Percentiles rank a stretch among this genome's conserved stretches.
Evolutionary conservation across 192 early-diverging fungal genomes (phyloP).

Genomic region (Umbelopsis isabellina): DNA sequence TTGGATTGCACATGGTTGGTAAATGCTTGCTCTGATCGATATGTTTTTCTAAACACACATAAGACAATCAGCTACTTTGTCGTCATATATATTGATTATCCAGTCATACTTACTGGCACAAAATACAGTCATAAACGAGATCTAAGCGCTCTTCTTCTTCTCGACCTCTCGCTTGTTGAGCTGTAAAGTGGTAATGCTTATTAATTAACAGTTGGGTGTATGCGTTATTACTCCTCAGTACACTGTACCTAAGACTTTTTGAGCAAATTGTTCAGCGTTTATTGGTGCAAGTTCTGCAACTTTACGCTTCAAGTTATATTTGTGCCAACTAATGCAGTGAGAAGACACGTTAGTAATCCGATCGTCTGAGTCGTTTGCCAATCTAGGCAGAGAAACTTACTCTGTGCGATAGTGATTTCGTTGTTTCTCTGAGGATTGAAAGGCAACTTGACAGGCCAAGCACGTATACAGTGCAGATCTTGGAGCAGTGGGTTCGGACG

Average conservation of each 20-base stretch:
- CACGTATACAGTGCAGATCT: slow-evolving; percentile 78
- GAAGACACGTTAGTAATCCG: not conserved
- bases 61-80: not conserved
- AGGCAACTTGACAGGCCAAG: slow-evolving; percentile 92
- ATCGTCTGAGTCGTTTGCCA: not conserved
- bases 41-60: slow-evolving; percentile 27
- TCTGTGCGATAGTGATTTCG: slow-evolving; percentile 93
- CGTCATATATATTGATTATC: not conserved
- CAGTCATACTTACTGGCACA: slow-evolving; percentile 49
- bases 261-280: slow-evolving; percentile 81
- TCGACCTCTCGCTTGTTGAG: slow-evolving; percentile 63
- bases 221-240: not conserved
- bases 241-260: slow-evolving; percentile 59
- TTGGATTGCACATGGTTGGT: slow-evolving; percentile 88
- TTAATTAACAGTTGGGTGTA: not conserved
- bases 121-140: slow-evolving; percentile 49
- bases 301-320: slow-evolving; percentile 98
- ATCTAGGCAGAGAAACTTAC: slow-evolving; percentile 22
- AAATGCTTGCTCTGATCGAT: slow-evolving; percentile 79
- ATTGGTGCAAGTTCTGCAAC: slow-evolving; percentile 90
- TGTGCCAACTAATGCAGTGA: slow-evolving; percentile 74
- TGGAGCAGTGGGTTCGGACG: slow-evolving; percentile 25
- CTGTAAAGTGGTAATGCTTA: slow-evolving; percentile 22
- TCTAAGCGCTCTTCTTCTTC: slow-evolving; percentile 46
- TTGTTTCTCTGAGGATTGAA: slow-evolving; percentile 89